Percentiles rank a stretch among this genome's conserved stretches.
These are phyloP conservation scores for Pseudozyma pruni DNA, from an alignment of 1,284 basidiomycete species.

Conservation along the genomic window DNA sequence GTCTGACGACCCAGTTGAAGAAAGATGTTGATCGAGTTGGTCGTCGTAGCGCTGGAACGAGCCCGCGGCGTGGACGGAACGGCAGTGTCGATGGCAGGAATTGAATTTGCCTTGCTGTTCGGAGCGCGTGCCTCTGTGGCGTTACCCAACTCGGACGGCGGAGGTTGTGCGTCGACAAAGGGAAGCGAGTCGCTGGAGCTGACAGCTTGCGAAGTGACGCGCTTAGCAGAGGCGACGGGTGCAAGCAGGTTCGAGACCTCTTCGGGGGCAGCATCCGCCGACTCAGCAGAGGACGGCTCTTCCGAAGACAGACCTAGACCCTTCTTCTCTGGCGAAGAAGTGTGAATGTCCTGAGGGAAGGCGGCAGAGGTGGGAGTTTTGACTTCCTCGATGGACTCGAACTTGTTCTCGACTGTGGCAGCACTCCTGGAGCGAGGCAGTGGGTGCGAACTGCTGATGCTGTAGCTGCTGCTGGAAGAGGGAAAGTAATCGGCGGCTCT, in stretches of 20 bases:
- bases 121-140: constrained; percentile 6
- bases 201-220: constrained; percentile 32
- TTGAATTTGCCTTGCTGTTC: not conserved
- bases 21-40: constrained; percentile 73
- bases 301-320: not conserved
- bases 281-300: constrained; percentile 2
- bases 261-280: constrained; percentile 1
- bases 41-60: constrained; percentile 9
- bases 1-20: constrained; percentile 91
- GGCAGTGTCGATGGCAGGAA: not conserved
- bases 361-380: constrained; percentile 44
- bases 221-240: constrained; percentile 11
- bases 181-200: constrained; percentile 56
- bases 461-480: constrained; percentile 21
- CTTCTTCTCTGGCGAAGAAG: constrained; percentile 16
- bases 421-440: constrained; percentile 29
- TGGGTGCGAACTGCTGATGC: constrained; percentile 16
- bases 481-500: constrained; percentile 38
- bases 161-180: constrained; percentile 40
- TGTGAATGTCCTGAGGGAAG: constrained; percentile 15
- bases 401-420: constrained; percentile 23
- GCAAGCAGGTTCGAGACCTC: constrained; percentile 17
- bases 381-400: constrained; percentile 51
- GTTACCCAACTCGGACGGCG: constrained; percentile 19
- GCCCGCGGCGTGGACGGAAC: constrained; percentile 11